phyloP scores from a whole-genome alignment of 1,284 basidiomycete genomes.

The Trichosporon sp. region DNA sequence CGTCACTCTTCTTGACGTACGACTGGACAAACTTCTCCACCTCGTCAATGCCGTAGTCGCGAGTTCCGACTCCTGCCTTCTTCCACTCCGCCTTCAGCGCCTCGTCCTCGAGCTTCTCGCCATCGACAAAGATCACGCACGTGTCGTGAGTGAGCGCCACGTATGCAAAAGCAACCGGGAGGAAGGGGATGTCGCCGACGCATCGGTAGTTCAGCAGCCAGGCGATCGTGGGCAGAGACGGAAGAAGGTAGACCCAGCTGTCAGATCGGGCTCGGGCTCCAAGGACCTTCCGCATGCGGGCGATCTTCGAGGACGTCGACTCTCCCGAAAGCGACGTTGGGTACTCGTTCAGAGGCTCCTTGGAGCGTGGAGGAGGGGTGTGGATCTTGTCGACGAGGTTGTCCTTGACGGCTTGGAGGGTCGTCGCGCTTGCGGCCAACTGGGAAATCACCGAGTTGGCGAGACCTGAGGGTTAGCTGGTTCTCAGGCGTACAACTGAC shows the following conservation, averaged over 20 bases:
- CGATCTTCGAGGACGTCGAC: constrained; percentile 34
- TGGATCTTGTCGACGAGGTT: constrained; percentile 85
- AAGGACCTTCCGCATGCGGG: constrained; percentile 34
- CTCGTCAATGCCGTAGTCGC: constrained; percentile 62
- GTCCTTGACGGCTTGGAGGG: constrained; percentile 54
- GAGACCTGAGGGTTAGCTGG: constrained; percentile 8
- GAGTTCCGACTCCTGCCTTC: constrained; percentile 56
- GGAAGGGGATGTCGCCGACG: constrained; percentile 67
- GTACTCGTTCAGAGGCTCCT: constrained; percentile 67
- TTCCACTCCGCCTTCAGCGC: constrained; percentile 33
- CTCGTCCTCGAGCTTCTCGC: constrained; percentile 38
- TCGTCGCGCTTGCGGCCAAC: constrained; percentile 56
- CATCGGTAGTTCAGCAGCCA: constrained; percentile 80
- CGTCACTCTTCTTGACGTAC: constrained; percentile 8
- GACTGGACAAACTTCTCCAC: constrained; percentile 55
- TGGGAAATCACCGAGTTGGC: constrained; percentile 35
- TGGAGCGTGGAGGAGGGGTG: constrained; percentile 62
- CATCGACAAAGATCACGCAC: constrained; percentile 41
- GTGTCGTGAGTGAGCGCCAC: constrained; percentile 61
- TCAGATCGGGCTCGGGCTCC: constrained; percentile 29
- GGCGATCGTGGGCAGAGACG: constrained; percentile 53
- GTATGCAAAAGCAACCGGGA: constrained; percentile 81
- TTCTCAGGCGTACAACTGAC: constrained; percentile 35
- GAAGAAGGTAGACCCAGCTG: constrained; percentile 46
- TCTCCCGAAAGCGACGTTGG: constrained; percentile 66